Base-by-base conservation (phyloP, 768 basidiomycete species). In the Inosperma sp. region DNA sequence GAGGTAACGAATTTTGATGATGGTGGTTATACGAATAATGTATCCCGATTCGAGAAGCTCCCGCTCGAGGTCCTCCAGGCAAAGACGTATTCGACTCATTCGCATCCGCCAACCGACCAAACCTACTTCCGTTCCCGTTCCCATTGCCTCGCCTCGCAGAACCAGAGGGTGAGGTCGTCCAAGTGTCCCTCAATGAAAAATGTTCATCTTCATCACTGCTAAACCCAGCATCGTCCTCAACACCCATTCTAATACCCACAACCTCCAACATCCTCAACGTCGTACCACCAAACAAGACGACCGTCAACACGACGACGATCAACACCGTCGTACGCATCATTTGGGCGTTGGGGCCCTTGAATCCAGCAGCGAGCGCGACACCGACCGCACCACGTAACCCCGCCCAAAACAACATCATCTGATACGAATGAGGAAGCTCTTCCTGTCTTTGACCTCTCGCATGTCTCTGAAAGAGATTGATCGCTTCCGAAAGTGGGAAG, bases 341-440 rank as follows among this genome's bases (percentile, higher is more conserved):
- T 59, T 91, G 83, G 0, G 92, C 92, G 62, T 95, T 95, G 23
- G 82, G 77, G n/a, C 96, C 95, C 51, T 85, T 85, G 75, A 99
- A 95, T 2, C 94, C 94, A 2, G 93, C 89, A 1, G 96, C 96
- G 25, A 99, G 81, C 3, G 96, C 96, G 17, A 99, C 96, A 31
- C 96, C 96, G 35, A 99, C 96, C 0, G 96, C 96, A 29, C 96
- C 96, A 23, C 96, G 78, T 48, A 99, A 72, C 5, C 95, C 95
- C 1, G 95, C 95, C 96, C 95, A 99, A 70, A 98, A 98, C 13
- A 98, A 72, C 93, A 98, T 96, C 91, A 98, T 95, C 61, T 97
- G 94, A 62, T 99, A 97, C 9, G 93, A 93, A 67, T 98, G 94
- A 1, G 96, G 94, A 4, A 99, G 73, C 59, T 97, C 94, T 57